Percentiles rank a stretch among this genome's conserved stretches.
Evolutionary conservation across 2,329 filamentous ascomycete species (phyloP).

Genomic region (Dactylellina parvicollis): DNA sequence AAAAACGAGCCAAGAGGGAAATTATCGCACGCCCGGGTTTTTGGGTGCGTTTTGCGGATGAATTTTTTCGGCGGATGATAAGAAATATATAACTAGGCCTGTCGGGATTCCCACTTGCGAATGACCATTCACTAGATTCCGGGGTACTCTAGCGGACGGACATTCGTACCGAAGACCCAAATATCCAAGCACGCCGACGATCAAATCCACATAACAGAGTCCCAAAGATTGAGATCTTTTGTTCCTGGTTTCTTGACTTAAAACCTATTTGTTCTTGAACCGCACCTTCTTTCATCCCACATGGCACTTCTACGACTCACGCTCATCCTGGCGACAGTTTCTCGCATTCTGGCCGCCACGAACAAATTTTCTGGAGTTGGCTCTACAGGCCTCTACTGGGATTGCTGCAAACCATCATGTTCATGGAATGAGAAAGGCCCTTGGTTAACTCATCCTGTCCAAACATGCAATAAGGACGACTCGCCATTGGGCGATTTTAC

Average conservation of each 20-base stretch:
- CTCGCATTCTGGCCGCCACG: constrained; percentile 28
- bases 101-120: constrained; percentile 30
- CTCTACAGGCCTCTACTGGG: constrained; percentile 63
- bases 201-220: constrained; percentile 24
- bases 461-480: constrained; percentile 54
- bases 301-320: constrained; percentile 35
- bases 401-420: constrained; percentile 78
- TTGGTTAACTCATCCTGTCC: constrained; percentile 55
- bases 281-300: neutral
- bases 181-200: constrained; percentile 24
- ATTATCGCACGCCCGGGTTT: constrained; percentile 15
- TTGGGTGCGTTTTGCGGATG: neutral
- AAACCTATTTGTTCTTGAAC: neutral
- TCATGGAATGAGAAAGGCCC: constrained; percentile 60
- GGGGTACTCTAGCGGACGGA: constrained; percentile 41
- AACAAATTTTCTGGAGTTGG: constrained; percentile 56
- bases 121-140: constrained; percentile 29
- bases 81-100: constrained; percentile 41
- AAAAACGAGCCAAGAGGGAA: constrained; percentile 40
- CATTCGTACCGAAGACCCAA: constrained; percentile 37
- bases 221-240: constrained; percentile 6
- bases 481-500: constrained; percentile 38
- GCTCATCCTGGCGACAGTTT: constrained; percentile 23
- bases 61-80: constrained; percentile 16
- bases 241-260: constrained; percentile 7